Percentiles rank a stretch among this genome's conserved stretches.
Evolutionary conservation across 179 eudicot genomes (phyloP).

Genomic region (Amaranthus tricolor): DNA sequence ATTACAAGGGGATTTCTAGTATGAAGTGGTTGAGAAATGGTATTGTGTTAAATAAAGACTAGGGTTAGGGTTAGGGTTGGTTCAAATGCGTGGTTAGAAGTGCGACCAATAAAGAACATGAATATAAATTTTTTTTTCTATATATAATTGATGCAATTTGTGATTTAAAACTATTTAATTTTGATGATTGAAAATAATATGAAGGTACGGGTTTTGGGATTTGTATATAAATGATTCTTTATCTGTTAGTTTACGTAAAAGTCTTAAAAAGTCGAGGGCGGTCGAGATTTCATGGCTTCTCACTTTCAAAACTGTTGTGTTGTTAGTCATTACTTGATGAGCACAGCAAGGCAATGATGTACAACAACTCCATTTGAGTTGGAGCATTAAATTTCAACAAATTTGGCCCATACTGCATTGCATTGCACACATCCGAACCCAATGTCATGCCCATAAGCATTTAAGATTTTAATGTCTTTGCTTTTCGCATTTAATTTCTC

Average conservation of each 20-base stretch:
- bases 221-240: too few species aligned
- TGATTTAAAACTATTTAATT: too few species aligned
- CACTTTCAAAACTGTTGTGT: slow-evolving; percentile 21
- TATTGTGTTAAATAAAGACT: not conserved
- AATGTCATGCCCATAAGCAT: not conserved
- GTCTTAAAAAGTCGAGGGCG: not conserved
- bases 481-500: slow-evolving; percentile 3
- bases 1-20: not conserved
- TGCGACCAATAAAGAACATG: too few species aligned
- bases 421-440: not conserved
- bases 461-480: not conserved
- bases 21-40: not conserved
- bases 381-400: slow-evolving; percentile 26
- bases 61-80: not conserved
- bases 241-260: too few species aligned
- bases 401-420: slow-evolving; percentile 2
- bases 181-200: too few species aligned
- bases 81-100: not conserved
- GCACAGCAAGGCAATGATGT: slow-evolving; percentile 12
- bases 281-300: slow-evolving; percentile 14
- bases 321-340: slow-evolving; percentile 1
- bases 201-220: too few species aligned
- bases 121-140: too few species aligned
- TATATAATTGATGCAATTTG: too few species aligned
- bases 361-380: slow-evolving; percentile 2